Evolutionary conservation across 805 yeast species (phyloP), one percentile per base, ranked within the genome.

Genomic region (Yamadazyma phyllophila): DNA sequence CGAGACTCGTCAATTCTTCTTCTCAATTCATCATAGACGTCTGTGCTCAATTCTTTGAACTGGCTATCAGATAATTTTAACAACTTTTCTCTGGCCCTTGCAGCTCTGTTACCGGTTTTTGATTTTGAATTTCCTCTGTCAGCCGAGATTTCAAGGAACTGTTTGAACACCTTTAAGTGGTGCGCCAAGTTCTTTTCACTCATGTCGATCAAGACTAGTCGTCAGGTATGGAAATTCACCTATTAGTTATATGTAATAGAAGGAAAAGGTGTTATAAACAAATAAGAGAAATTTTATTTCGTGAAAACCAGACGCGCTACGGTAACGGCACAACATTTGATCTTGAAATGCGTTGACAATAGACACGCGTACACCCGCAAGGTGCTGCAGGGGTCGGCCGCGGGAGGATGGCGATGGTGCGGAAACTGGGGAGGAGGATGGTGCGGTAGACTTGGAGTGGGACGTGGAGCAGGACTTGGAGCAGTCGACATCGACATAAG

Each of bases 21-120:
- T 57, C 81, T 81, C 49, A 94, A 71, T 65, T 94, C 99, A 65
- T 94, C 99, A 61, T 82, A 86, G 10, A 94, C 97, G 63, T 94
- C 99, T 2, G 97, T 90, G 53, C 95, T 81, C 47, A 94, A 78
- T 63, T 94, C 99, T 49, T 78, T 76, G 60, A 94, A 90, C 65
- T 95, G 99, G 7, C 84, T 80, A 26, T 77, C 71, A 2, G 96
- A 84, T 44, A 95, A 76, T 59, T 88, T 89, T 50, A 85, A 74
- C 40, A 92, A 75, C 65, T 92, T 90, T 52, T 86, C 89, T 54
- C 96, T 76, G 2, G 97, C 97, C 60, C 88, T 82, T 33, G 80
- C 81, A 4, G 91, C 91, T 47, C 94, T 58, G 7, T n/a, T 29
- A n/a, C 77, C 63, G 11, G 81, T 69, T 32, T 73, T 74, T 26